phyloP scores from a whole-genome alignment of 2,329 filamentous ascomycete species.

The Blastomyces parvus region DNA sequence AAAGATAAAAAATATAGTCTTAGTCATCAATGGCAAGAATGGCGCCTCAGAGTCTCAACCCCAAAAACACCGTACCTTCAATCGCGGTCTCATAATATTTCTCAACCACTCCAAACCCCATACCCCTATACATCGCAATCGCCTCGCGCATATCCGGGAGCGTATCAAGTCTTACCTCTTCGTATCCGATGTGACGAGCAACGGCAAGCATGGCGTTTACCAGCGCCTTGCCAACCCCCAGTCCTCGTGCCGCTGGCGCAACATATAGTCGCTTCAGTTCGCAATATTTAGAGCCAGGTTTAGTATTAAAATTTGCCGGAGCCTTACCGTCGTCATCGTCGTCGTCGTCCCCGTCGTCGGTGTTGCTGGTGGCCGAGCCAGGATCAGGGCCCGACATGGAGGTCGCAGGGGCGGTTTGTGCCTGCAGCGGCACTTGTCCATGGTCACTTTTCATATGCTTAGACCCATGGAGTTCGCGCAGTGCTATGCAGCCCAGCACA shows the following conservation, averaged over 20 bases:
- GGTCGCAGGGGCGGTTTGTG: neutral
- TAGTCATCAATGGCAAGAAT: neutral
- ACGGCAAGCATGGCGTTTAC: constrained; percentile 37
- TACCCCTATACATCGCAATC: constrained; percentile 39
- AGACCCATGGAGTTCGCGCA: constrained; percentile 29
- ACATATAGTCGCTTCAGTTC: constrained; percentile 54
- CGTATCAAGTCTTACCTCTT: constrained; percentile 48
- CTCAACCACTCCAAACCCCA: constrained; percentile 45
- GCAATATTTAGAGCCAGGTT: constrained; percentile 22
- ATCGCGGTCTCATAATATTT: constrained; percentile 50
- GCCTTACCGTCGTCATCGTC: neutral
- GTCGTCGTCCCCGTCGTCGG: too few species aligned
- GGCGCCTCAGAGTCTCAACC: constrained; percentile 19
- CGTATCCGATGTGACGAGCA: constrained; percentile 43
- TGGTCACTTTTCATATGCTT: neutral
- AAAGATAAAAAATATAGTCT: neutral
- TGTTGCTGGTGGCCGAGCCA: neutral
- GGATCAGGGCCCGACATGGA: neutral
- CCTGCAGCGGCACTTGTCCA: neutral
- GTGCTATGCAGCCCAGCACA: constrained; percentile 42
- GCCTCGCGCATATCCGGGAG: constrained; percentile 45
- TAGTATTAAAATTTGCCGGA: constrained; percentile 9
- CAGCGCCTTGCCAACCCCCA: constrained; percentile 42
- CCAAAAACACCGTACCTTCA: constrained; percentile 45
- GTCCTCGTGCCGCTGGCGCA: constrained; percentile 38